phyloP scores from a whole-genome alignment of 2,329 filamentous ascomycete species.

The Cladorrhinum sp. region DNA sequence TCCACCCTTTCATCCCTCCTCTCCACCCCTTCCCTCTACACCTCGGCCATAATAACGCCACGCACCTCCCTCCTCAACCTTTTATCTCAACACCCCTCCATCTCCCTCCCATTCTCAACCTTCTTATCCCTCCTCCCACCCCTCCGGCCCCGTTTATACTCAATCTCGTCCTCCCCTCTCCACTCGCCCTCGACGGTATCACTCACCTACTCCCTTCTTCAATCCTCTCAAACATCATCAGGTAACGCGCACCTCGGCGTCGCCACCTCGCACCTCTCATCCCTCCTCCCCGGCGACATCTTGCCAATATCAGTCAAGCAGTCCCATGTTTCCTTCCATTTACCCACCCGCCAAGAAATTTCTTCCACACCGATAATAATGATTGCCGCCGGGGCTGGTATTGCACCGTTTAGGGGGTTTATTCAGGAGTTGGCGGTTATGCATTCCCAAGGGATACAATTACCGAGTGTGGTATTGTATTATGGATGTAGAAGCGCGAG shows the following conservation, averaged over 20 bases:
- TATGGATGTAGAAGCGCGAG: conserved; percentile 58
- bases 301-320: conserved; percentile 50
- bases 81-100: conserved; percentile 59
- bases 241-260: conserved; percentile 42
- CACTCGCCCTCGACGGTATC: conserved; percentile 55
- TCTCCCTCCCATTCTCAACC: conserved; percentile 60
- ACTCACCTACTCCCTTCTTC: conserved; percentile 64
- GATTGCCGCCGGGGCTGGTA: conserved; percentile 52
- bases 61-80: conserved; percentile 66
- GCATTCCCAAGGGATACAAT: conserved; percentile 45
- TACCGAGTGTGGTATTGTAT: conserved; percentile 64
- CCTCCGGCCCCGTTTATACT: conserved; percentile 76
- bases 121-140: conserved; percentile 73
- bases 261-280: conserved; percentile 58
- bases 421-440: conserved; percentile 58
- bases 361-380: conserved; percentile 46
- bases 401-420: conserved; percentile 63
- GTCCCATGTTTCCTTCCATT: conserved; percentile 45
- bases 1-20: conserved; percentile 46
- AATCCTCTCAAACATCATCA: too few species aligned
- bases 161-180: conserved; percentile 72
- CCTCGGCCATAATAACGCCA: conserved; percentile 50
- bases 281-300: conserved; percentile 42
- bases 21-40: conserved; percentile 41
- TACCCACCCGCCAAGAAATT: conserved; percentile 39